Evolutionary conservation across 805 yeast species (phyloP).

Genomic region (Maudiozyma saulgeensis): DNA sequence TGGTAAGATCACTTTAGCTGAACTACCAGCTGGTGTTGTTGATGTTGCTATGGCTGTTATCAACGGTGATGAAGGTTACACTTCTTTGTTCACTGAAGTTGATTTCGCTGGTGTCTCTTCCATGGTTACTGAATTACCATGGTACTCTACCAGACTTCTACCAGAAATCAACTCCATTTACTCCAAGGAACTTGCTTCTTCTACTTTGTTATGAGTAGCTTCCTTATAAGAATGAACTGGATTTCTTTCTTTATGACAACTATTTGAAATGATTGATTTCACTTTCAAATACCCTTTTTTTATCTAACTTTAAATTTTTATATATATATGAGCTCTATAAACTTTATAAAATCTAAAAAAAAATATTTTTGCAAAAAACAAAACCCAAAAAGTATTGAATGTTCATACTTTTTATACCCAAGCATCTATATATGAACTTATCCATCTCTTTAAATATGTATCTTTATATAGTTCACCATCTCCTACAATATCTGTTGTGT

Average conservation of each 20-base stretch:
- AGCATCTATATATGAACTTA: constrained; percentile 13
- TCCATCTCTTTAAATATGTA: constrained; percentile 21
- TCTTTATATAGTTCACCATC: constrained; percentile 1
- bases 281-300: background rate
- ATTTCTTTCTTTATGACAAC: background rate
- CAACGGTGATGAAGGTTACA: constrained; percentile 28
- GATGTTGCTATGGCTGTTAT: constrained; percentile 12
- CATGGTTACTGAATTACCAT: constrained; percentile 27
- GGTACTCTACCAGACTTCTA: constrained; percentile 24
- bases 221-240: background rate
- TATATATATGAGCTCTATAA: background rate
- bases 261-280: background rate
- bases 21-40: constrained; percentile 11
- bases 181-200: constrained; percentile 1
- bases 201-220: background rate
- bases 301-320: background rate
- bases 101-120: constrained; percentile 20
- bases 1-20: constrained; percentile 5
- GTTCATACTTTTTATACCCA: constrained; percentile 5
- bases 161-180: constrained; percentile 7
- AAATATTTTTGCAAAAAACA: background rate
- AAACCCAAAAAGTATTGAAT: background rate
- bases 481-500: constrained; percentile 21
- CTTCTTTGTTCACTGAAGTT: constrained; percentile 22
- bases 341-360: background rate